Percentiles rank a stretch among this genome's conserved stretches.
phyloP scores from a whole-genome alignment of 768 basidiomycete species.

The Serendipita indica region DNA sequence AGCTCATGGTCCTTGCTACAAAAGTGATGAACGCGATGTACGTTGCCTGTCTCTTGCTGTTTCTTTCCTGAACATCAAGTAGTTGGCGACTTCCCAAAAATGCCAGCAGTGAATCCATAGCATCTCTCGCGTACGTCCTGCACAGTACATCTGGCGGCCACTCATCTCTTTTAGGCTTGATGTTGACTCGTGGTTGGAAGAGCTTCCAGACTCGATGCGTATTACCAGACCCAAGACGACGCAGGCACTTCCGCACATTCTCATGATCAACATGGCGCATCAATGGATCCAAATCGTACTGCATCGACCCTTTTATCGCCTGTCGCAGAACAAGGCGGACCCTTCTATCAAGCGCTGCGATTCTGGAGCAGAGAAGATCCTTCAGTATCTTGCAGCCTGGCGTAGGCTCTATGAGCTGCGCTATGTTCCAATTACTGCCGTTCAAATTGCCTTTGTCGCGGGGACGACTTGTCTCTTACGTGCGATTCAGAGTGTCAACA shows the following conservation, averaged over 20 bases:
- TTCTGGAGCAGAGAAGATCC: constrained; percentile 39
- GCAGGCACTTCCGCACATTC: constrained; percentile 36
- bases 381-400: constrained; percentile 38
- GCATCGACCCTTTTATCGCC: constrained; percentile 35
- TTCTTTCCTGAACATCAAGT: not conserved
- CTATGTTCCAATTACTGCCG: constrained; percentile 40
- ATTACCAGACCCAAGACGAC: constrained; percentile 33
- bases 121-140: not conserved
- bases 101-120: constrained; percentile 2
- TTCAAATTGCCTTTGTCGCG: constrained; percentile 44
- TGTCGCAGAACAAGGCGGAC: constrained; percentile 24
- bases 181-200: constrained; percentile 1
- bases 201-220: constrained; percentile 1
- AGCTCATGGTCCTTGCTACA: constrained; percentile 2
- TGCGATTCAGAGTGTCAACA: constrained; percentile 35
- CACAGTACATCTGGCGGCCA: not conserved
- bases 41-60: not conserved
- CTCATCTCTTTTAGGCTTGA: not conserved
- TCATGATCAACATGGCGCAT: constrained; percentile 42
- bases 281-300: constrained; percentile 48
- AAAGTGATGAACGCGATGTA: constrained; percentile 5
- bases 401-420: constrained; percentile 39
- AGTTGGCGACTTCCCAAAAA: not conserved
- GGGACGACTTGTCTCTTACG: constrained; percentile 43
- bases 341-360: constrained; percentile 35